Conservation (phyloP, 148 eudicot species). For the Chenopodium suecicum region DNA sequence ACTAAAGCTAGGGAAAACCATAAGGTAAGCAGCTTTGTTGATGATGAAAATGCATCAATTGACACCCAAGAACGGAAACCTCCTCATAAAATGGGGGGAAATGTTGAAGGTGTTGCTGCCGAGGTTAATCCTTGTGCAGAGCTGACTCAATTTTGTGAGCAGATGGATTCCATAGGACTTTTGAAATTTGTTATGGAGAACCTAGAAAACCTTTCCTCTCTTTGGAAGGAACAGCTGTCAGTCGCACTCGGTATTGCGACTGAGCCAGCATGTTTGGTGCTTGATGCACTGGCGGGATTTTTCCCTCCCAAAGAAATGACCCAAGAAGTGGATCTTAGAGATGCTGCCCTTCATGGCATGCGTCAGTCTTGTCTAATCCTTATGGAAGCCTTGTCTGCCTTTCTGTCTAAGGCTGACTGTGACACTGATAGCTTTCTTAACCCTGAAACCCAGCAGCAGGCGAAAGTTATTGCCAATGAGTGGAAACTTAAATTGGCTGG, state of each 20-base stretch:
- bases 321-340: slow-evolving; percentile 23
- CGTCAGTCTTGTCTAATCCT: slow-evolving; percentile 48
- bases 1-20: slow-evolving; percentile 36
- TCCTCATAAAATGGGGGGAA: slow-evolving; percentile 36
- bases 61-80: slow-evolving; percentile 37
- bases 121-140: slow-evolving; percentile 54
- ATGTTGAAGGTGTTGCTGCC: slow-evolving; percentile 38
- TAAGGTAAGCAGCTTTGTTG: slow-evolving; percentile 56
- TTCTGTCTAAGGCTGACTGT: slow-evolving; percentile 52
- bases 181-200: slow-evolving; percentile 47
- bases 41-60: slow-evolving; percentile 40
- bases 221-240: slow-evolving; percentile 41
- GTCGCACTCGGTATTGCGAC: slow-evolving; percentile 53
- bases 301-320: slow-evolving; percentile 45
- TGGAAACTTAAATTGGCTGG: slow-evolving; percentile 62
- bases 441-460: slow-evolving; percentile 60
- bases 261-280: slow-evolving; percentile 56
- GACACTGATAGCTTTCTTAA: slow-evolving; percentile 40
- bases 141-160: slow-evolving; percentile 57
- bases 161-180: slow-evolving; percentile 68
- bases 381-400: slow-evolving; percentile 65
- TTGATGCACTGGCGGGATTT: slow-evolving; percentile 57
- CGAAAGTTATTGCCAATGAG: slow-evolving; percentile 58
- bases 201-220: slow-evolving; percentile 33
- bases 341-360: slow-evolving; percentile 52